Percentiles rank a stretch among this genome's conserved stretches.
Evolutionary conservation across 768 basidiomycete species (phyloP).

Genomic region (Rhodosporidiobolus odoratus): DNA sequence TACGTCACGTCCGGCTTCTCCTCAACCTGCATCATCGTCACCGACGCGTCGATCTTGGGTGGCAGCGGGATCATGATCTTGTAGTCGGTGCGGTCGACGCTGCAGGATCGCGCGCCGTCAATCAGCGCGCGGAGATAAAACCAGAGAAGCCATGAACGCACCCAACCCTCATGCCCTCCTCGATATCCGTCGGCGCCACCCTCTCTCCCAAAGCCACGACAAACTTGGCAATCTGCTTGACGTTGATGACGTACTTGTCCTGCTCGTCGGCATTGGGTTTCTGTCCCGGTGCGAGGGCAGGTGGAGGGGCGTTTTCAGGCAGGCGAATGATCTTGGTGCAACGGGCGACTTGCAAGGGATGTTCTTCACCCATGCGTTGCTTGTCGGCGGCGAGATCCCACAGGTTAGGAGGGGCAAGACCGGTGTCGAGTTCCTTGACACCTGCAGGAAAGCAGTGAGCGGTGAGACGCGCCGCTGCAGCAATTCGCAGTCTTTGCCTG

Average conservation of each 20-base stretch:
- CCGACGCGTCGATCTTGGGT: constrained; percentile 97
- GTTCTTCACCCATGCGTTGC: constrained; percentile 83
- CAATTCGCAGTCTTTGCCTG: background rate
- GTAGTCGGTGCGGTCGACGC: constrained; percentile 92
- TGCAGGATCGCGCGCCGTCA: constrained; percentile 43
- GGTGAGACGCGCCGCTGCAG: background rate
- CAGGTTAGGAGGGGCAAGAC: constrained; percentile 88
- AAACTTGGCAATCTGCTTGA: constrained; percentile 99
- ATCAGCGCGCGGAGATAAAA: background rate
- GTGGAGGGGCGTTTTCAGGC: constrained; percentile 15
- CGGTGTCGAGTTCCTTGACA: constrained; percentile 97
- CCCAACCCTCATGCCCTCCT: constrained; percentile 99
- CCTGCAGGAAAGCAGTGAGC: constrained; percentile 50
- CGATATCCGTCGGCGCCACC: constrained; percentile 94
- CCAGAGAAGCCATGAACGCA: constrained; percentile 50
- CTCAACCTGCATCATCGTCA: constrained; percentile 99
- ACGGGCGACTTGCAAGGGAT: constrained; percentile 90
- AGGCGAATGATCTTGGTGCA: constrained; percentile 97
- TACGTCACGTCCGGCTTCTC: constrained; percentile 98
- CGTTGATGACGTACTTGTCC: constrained; percentile 98
- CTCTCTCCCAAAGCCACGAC: constrained; percentile 95
- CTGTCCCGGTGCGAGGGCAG: constrained; percentile 48
- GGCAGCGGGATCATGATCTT: constrained; percentile 98
- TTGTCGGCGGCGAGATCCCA: constrained; percentile 95
- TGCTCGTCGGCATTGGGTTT: constrained; percentile 94